Base-by-base conservation (phyloP, 495 filamentous ascomycete species). In the Terfezia boudieri region DNA sequence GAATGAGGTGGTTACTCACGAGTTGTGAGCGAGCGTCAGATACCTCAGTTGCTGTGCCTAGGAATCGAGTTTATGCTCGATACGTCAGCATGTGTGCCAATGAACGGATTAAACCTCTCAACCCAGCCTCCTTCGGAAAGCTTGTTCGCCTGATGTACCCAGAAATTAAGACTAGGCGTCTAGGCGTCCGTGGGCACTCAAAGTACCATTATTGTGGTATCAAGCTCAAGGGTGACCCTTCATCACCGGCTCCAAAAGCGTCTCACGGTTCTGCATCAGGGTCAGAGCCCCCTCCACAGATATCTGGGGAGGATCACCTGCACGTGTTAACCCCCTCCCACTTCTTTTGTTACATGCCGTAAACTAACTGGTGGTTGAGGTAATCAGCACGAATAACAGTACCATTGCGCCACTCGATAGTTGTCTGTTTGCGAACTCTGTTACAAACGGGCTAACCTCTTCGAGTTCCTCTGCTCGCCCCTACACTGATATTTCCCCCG, bases 101-200 rank as follows among this genome's bases (percentile, higher is more conserved):
- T 8, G 87, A 98, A 60, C 76, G 86, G 62, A 90, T 98, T 48
- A 86, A 86, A 4, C 84, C 92, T 4, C 61, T 98, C 54, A 98
- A 98, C 60, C 87, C 92, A 36, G 90, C 90, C 7, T 95, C 88
- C 7, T 98, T 98, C 70, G 90, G 90, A 36, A 98, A 98, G 65
- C 77, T 96, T 26, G 90, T 98, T 26, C 77, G 92, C 10, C 88
- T 96, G 35, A 84, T 96, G 41, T 98, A 95, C 58, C 89, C 88
- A 1, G 87, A 86, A 49, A 78, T 98, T 16, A 87, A 92, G 64
- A 96, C 90, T 10, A 76, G 90, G 41, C 75, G 90, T 51, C 73
- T 98, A 11, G 90, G 90, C 49, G 86, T 96, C 43, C 80, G 90
- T 20, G 92, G 92, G 46, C 87, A 95, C 68, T 96, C 92, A 6